A percentile compares a stretch with the other conserved stretches of the same genome.
Conservation (phyloP, 1,284 basidiomycete species). For the Apiotrichum veenhuisii region DNA sequence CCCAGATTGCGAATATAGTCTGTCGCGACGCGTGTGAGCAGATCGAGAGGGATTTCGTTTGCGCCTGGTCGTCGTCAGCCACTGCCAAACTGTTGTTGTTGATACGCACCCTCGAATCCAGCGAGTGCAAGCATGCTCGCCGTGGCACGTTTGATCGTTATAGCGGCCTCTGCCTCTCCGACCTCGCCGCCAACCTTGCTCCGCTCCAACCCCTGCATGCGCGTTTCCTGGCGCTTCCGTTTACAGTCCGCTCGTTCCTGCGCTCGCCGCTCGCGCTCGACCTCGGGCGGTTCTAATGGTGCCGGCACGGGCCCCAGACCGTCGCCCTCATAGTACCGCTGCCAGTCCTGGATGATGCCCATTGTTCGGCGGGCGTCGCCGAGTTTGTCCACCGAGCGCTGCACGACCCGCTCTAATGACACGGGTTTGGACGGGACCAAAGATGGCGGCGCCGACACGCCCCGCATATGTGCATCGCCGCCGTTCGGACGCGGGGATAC, state of each 20-base stretch:
- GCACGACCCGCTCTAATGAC: constrained; percentile 31
- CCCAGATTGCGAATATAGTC: constrained; percentile 85
- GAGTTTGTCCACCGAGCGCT: constrained; percentile 35
- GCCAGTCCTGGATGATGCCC: constrained; percentile 38
- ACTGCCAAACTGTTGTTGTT: not conserved
- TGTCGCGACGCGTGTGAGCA: constrained; percentile 71
- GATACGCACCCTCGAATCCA: constrained; percentile 75
- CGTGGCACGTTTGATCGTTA: constrained; percentile 37
- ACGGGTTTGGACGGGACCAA: constrained; percentile 27
- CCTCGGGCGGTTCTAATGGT: constrained; percentile 22
- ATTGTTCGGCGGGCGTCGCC: constrained; percentile 27
- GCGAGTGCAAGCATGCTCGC: constrained; percentile 75
- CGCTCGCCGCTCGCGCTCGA: constrained; percentile 15
- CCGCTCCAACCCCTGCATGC: constrained; percentile 23
- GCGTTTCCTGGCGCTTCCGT: constrained; percentile 23
- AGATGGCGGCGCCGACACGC: constrained; percentile 13
- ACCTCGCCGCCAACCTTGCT: constrained; percentile 37
- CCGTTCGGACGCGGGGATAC: constrained; percentile 8
- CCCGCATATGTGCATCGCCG: not conserved
- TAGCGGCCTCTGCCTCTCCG: constrained; percentile 38
- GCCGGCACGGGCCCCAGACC: constrained; percentile 33
- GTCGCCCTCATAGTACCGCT: constrained; percentile 35
- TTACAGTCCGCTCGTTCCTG: constrained; percentile 19
- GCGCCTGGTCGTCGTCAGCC: constrained; percentile 39
- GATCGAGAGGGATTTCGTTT: constrained; percentile 65